These are phyloP conservation scores for Suillus brevipes DNA, from an alignment of 768 basidiomycete genomes.

Conservation along the genomic window DNA sequence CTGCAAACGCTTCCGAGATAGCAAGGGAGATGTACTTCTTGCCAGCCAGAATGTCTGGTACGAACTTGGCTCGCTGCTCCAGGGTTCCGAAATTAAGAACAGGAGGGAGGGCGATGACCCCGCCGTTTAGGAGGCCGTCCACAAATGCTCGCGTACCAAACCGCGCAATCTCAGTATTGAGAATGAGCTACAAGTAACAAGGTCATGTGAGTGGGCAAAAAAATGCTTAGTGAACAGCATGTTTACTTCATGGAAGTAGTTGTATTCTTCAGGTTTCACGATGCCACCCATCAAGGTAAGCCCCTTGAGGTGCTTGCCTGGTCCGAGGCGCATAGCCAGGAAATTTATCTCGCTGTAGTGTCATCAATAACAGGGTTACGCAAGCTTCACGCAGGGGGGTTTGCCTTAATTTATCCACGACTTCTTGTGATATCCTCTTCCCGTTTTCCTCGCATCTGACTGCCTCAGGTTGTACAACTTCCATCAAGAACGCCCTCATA, in stretches of 20 bases:
- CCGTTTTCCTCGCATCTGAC: conserved; percentile 81
- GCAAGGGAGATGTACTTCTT: conserved; percentile 89
- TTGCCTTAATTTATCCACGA: conserved; percentile 82
- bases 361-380: neutral
- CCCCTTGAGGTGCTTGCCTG: conserved; percentile 85
- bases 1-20: conserved; percentile 92
- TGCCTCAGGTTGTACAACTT: conserved; percentile 75
- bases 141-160: conserved; percentile 85
- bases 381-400: neutral
- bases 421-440: conserved; percentile 79
- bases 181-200: conserved; percentile 66
- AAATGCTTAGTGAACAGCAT: conserved; percentile 6
- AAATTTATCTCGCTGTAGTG: conserved; percentile 67
- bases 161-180: conserved; percentile 80
- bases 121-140: conserved; percentile 80
- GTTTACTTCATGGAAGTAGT: conserved; percentile 88
- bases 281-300: conserved; percentile 72
- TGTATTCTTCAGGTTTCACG: conserved; percentile 80
- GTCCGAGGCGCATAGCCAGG: conserved; percentile 88
- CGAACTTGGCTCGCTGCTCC: conserved; percentile 66
- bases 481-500: conserved; percentile 74
- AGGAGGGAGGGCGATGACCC: conserved; percentile 87
- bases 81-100: conserved; percentile 85
- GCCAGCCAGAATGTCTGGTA: conserved; percentile 72
- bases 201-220: conserved; percentile 4